Conservation (phyloP, 73 alveolate species). For the Stentor coeruleus region DNA sequence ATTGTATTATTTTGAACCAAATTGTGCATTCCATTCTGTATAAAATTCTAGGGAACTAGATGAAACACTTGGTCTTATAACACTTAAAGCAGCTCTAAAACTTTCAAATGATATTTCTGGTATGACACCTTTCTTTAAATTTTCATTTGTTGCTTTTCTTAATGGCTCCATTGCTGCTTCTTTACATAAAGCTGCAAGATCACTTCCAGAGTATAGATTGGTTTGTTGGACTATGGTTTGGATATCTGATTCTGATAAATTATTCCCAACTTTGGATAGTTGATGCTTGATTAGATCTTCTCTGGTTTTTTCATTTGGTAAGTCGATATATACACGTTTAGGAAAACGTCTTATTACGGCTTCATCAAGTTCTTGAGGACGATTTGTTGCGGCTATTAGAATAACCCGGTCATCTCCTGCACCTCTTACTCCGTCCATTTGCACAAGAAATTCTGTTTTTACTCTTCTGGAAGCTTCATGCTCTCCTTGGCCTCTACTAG, state of each 20-base stretch:
- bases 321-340: constrained; percentile 45
- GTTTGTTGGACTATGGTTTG: constrained; percentile 37
- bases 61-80: constrained; percentile 19
- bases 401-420: constrained; percentile 46
- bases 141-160: constrained; percentile 39
- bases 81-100: constrained; percentile 24
- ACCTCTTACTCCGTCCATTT: constrained; percentile 82
- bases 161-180: constrained; percentile 73
- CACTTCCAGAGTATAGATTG: constrained; percentile 60
- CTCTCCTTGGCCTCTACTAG: constrained; percentile 68
- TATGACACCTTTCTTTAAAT: constrained; percentile 30
- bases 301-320: no score
- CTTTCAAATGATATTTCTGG: constrained; percentile 10
- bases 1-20: no score
- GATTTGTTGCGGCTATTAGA: constrained; percentile 83
- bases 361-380: constrained; percentile 97
- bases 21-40: constrained; percentile 14
- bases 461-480: constrained; percentile 74
- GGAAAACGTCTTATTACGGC: constrained; percentile 81
- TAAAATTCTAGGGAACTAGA: not conserved
- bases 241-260: constrained; percentile 31
- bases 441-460: constrained; percentile 87
- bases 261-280: no score
- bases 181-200: constrained; percentile 56
- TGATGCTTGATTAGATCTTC: no score